A percentile compares a stretch with the other conserved stretches of the same genome.
Evolutionary conservation across 148 eudicot genomes (phyloP).

Genomic region (Chenopodium formosanum): DNA sequence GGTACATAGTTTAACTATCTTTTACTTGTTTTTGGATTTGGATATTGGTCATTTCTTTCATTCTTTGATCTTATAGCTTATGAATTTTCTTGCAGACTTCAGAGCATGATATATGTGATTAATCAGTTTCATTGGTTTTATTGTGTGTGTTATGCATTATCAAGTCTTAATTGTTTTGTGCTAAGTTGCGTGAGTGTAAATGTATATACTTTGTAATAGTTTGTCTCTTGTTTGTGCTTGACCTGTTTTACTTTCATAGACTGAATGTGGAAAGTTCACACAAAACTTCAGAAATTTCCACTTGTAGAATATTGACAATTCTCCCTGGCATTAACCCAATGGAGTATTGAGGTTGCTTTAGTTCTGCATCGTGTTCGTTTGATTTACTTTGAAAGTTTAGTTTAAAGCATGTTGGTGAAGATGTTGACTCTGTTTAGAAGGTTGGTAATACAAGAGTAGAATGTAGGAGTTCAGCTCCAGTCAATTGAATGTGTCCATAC

Average conservation of each 20-base stretch:
- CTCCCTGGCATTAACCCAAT: background rate
- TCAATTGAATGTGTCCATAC: background rate
- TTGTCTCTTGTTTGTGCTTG: background rate
- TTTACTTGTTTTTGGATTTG: background rate
- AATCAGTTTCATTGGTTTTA: background rate
- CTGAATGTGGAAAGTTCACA: background rate
- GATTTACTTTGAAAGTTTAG: background rate
- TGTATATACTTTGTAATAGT: background rate
- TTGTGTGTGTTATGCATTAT: background rate
- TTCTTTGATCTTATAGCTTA: background rate
- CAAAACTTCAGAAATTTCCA: background rate
- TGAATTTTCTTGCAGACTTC: background rate
- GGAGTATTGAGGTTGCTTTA: too few species aligned
- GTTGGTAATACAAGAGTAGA: background rate
- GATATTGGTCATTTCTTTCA: background rate
- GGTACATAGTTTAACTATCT: constrained; percentile 35
- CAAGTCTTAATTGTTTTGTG: background rate
- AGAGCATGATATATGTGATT: background rate
- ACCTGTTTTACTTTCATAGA: background rate
- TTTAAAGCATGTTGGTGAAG: background rate
- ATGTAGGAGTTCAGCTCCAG: background rate
- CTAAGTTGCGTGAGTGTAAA: background rate
- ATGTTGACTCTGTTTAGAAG: background rate
- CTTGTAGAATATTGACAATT: background rate
- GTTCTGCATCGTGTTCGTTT: background rate